These are phyloP conservation scores for Ambrosiella cleistominuta DNA, from an alignment of 2,329 filamentous ascomycete genomes.

Conservation along the genomic window DNA sequence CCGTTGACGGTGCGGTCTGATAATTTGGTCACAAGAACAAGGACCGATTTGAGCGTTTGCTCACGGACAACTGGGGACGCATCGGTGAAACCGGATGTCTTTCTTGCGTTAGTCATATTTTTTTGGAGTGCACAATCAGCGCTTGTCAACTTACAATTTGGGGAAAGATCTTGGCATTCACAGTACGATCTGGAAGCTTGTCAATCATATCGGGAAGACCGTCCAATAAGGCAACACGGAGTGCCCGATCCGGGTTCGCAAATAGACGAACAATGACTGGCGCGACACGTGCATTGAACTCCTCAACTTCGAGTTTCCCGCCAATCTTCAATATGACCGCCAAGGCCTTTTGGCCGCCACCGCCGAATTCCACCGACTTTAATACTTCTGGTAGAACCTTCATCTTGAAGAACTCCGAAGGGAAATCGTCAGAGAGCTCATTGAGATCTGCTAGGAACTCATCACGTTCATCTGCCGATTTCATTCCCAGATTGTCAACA, in stretches of 20 bases:
- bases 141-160: conserved; percentile 47
- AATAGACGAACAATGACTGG: conserved; percentile 81
- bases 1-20: conserved; percentile 89
- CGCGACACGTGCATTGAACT: conserved; percentile 69
- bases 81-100: conserved; percentile 91
- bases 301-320: conserved; percentile 68
- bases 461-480: conserved; percentile 67
- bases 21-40: conserved; percentile 72
- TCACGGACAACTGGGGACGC: conserved; percentile 80
- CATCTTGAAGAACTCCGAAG: conserved; percentile 95
- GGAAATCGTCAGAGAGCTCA: conserved; percentile 77
- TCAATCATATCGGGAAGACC: conserved; percentile 85
- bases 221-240: conserved; percentile 79
- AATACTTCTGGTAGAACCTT: conserved; percentile 87
- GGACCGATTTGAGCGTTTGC: conserved; percentile 86
- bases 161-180: conserved; percentile 94
- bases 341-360: conserved; percentile 83
- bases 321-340: conserved; percentile 79
- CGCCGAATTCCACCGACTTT: conserved; percentile 98
- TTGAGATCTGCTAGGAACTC: conserved; percentile 71
- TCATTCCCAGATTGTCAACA: conserved; percentile 82
- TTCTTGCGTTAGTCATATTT: background rate
- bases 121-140: background rate
- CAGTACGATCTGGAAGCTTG: conserved; percentile 65
- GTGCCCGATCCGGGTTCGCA: conserved; percentile 74